These are phyloP conservation scores for Citrus cavaleriei DNA, from an alignment of 345 rosid genomes.

Conservation along the genomic window DNA sequence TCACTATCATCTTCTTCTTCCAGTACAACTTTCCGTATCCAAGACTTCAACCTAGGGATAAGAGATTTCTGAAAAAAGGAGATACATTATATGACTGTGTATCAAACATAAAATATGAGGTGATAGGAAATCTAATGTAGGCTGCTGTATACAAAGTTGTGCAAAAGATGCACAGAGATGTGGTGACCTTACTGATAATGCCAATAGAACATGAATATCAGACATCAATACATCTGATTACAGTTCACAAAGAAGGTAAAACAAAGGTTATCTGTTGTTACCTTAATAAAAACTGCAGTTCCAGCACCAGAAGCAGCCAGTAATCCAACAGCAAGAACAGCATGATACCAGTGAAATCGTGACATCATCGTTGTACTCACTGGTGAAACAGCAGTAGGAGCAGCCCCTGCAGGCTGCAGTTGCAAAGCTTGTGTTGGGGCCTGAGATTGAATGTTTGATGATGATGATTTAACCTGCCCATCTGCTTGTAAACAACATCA, in stretches of 20 bases:
- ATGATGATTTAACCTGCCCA: constrained; percentile 46
- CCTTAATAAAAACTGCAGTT: constrained; percentile 77
- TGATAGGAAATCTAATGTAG: background rate
- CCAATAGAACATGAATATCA: background rate
- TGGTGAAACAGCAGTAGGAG: constrained; percentile 44
- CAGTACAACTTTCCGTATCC: constrained; percentile 74
- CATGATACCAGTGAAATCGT: constrained; percentile 84
- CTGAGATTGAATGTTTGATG: constrained; percentile 54
- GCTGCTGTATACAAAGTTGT: background rate
- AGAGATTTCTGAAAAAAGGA: constrained; percentile 61
- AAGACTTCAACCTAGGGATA: constrained; percentile 75
- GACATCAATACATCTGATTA: constrained; percentile 5
- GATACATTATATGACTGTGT: constrained; percentile 10
- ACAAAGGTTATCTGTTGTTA: constrained; percentile 14
- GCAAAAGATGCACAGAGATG: constrained; percentile 3
- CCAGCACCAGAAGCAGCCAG: constrained; percentile 91
- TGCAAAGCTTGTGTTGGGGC: constrained; percentile 48
- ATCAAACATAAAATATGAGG: background rate
- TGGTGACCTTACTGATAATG: background rate
- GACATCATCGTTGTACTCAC: constrained; percentile 24
- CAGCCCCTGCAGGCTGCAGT: constrained; percentile 40
- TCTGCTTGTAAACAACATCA: constrained; percentile 38
- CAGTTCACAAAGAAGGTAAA: background rate
- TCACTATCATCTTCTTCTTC: constrained; percentile 68
- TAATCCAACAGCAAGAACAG: constrained; percentile 65